Evolutionary conservation across 2,329 filamentous ascomycete species (phyloP).

Genomic region (Incumbomyces delicatus): DNA sequence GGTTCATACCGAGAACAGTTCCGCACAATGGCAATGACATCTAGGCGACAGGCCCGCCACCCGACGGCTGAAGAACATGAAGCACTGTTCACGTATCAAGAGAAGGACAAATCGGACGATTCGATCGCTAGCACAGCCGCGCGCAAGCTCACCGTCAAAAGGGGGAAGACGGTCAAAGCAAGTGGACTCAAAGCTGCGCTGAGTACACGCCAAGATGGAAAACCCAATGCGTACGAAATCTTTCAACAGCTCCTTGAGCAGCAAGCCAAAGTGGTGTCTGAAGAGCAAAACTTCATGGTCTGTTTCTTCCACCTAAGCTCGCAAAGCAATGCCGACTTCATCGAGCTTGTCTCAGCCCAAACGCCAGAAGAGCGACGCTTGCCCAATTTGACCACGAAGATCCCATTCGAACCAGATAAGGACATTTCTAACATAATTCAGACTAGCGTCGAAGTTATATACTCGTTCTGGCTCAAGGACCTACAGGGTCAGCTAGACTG

Average conservation of each 20-base stretch:
- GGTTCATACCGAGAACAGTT: slow-evolving; percentile 76
- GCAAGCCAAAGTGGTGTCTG: slow-evolving; percentile 69
- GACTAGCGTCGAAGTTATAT: slow-evolving; percentile 82
- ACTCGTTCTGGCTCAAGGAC: slow-evolving; percentile 69
- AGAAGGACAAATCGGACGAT: slow-evolving; percentile 73
- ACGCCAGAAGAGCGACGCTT: slow-evolving; percentile 59
- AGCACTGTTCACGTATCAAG: slow-evolving; percentile 78
- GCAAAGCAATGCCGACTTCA: slow-evolving; percentile 69
- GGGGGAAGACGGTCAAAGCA: slow-evolving; percentile 62
- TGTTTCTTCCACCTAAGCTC: slow-evolving; percentile 95
- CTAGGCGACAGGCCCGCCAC: slow-evolving; percentile 72
- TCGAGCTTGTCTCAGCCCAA: slow-evolving; percentile 61
- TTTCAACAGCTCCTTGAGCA: slow-evolving; percentile 75
- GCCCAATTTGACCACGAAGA: slow-evolving; percentile 62
- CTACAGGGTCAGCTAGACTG: slow-evolving; percentile 74
- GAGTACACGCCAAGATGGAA: slow-evolving; percentile 50
- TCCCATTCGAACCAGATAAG: slow-evolving; percentile 80
- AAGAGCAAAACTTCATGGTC: slow-evolving; percentile 95
- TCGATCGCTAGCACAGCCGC: slow-evolving; percentile 60
- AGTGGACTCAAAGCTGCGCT: slow-evolving; percentile 35
- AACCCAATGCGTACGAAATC: slow-evolving; percentile 66
- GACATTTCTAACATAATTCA: slow-evolving; percentile 74
- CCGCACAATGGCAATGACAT: slow-evolving; percentile 62
- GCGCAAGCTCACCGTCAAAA: slow-evolving; percentile 84
- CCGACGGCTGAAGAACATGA: slow-evolving; percentile 67